A percentile compares a stretch with the other conserved stretches of the same genome.
Conservation (phyloP, 2,329 filamentous ascomycete genomes). For the Lasiodiplodia theobromae region DNA sequence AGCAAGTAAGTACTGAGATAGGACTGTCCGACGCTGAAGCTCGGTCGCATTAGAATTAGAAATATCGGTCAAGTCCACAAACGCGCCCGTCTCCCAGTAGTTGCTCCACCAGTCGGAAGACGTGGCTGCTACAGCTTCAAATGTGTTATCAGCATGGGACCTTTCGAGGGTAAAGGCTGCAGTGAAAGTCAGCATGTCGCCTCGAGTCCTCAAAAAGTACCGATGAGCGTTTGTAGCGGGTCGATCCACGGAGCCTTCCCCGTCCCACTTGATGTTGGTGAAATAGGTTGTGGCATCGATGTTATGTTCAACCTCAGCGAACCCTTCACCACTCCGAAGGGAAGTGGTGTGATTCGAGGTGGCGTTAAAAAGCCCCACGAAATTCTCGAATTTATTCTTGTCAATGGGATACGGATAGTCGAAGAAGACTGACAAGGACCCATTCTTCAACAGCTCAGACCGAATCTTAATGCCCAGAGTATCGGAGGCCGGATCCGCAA, state of each 20-base stretch:
- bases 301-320: slow-evolving; percentile 53
- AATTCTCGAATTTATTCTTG: slow-evolving; percentile 62
- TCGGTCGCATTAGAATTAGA: slow-evolving; percentile 54
- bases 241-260: slow-evolving; percentile 43
- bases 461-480: slow-evolving; percentile 54
- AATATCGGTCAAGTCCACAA: slow-evolving; percentile 57
- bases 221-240: slow-evolving; percentile 51
- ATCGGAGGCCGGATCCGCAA: slow-evolving; percentile 55
- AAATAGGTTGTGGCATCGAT: slow-evolving; percentile 55
- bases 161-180: slow-evolving; percentile 37
- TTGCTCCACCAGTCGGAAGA: slow-evolving; percentile 56
- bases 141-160: slow-evolving; percentile 34
- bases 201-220: slow-evolving; percentile 50
- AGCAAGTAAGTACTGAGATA: slow-evolving; percentile 62
- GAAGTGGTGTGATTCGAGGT: slow-evolving; percentile 54
- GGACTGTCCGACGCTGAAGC: slow-evolving; percentile 60
- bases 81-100: slow-evolving; percentile 61
- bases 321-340: slow-evolving; percentile 38
- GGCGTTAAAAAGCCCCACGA: slow-evolving; percentile 60
- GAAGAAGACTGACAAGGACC: slow-evolving; percentile 56
- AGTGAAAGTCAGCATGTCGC: slow-evolving; percentile 37
- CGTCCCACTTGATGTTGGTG: slow-evolving; percentile 50
- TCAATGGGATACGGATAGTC: slow-evolving; percentile 60
- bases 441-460: slow-evolving; percentile 50
- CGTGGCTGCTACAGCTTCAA: slow-evolving; percentile 37